These are phyloP conservation scores for Cucurbitaria berberidis DNA, from an alignment of 2,329 filamentous ascomycete genomes.

Conservation along the genomic window DNA sequence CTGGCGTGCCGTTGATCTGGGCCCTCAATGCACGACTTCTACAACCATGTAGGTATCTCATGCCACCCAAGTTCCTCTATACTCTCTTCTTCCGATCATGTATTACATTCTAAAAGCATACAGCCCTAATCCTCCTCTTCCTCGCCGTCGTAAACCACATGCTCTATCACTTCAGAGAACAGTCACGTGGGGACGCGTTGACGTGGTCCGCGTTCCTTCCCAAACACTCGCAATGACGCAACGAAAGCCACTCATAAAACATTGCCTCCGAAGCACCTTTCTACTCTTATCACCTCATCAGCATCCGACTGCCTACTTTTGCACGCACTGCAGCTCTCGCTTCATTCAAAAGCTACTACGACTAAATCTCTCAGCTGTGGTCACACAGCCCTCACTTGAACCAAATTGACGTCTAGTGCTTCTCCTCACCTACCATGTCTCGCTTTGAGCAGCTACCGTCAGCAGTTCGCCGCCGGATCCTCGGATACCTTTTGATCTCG, in stretches of 20 bases:
- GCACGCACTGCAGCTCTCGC: no score
- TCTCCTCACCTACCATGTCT: neutral
- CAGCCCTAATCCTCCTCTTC: no score
- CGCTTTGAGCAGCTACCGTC: neutral
- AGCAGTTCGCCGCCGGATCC: neutral
- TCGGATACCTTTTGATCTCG: constrained; percentile 2
- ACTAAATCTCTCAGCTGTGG: neutral
- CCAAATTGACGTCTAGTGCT: neutral
- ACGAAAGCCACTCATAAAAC: neutral
- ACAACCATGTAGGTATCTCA: no score
- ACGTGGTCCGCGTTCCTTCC: neutral
- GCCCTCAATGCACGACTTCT: no score
- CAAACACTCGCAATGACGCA: neutral
- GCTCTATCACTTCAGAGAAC: no score
- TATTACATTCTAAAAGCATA: no score
- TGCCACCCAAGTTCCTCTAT: no score
- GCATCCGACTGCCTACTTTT: no score
- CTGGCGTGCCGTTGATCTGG: no score
- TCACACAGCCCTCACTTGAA: neutral
- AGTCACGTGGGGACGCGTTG: neutral
- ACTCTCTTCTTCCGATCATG: no score
- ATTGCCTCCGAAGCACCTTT: neutral
- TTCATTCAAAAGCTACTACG: no score
- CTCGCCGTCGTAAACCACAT: no score
- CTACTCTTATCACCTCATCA: neutral